Evolutionary conservation across 2,329 filamentous ascomycete genomes (phyloP), one percentile per base, ranked within the genome.

Genomic region (Lecanoromycetidae sp.): DNA sequence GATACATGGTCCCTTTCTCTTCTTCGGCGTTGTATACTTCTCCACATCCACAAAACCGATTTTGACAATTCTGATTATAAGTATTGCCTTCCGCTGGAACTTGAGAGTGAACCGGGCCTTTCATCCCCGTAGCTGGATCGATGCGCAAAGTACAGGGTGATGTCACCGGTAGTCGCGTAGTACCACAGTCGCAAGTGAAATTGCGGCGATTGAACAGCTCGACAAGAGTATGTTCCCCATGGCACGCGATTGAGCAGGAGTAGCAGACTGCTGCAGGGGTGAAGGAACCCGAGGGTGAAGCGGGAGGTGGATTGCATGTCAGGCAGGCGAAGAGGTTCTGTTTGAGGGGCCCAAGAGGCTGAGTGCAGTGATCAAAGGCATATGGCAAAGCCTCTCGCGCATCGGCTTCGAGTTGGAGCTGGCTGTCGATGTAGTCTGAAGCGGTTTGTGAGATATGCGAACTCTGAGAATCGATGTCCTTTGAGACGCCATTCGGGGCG

Each of bases 1-100:
- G 91, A 57, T 93, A 98, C 91, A 98, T 98, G 32, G 88, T 96
- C 0, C 90, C 90, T 57, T 90, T 93, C 62, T 98, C 87, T 60
- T 84, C 74, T 39, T 90, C 77, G 0, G 90, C 79, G 61, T 95
- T 84, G 61, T 98, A 98, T 50, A 88, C 79, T 58, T 88, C 82
- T 25, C 77, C 77, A 59, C 91, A 98, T 2, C 83, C 85, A 62
- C 91, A 98, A 66, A 98, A 98, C 36, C 74, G 77, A 58, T 96
- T 96, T 56, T 78, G 75, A 58, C 94, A 98, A 68, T 98, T 98
- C 52, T 95, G 84, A 59, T 95, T 94, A 69, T 98, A 98, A 57
- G 76, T 81, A 68, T 98, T 96, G 54, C 73, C 78, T 33, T 70
- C 68, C 13, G 79, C 73, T 5, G 87, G 76, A 53, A 79, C 70